Evolutionary conservation across 345 rosid species (phyloP), one percentile per base, ranked within the genome.

Genomic region (Lepidium aucheri): DNA sequence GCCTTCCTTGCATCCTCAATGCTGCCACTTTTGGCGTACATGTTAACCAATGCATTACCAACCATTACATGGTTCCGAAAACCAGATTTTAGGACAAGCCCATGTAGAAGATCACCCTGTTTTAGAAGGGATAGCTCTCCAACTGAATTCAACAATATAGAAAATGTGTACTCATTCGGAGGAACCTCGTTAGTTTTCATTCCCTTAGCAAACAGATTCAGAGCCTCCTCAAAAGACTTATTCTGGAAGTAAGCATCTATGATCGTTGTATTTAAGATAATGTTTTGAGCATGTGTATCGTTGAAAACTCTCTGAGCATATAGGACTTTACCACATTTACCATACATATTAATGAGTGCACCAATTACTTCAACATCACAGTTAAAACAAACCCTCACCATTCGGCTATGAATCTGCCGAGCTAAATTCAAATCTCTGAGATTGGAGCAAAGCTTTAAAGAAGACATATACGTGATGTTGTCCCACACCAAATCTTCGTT

Each of bases 161-260:
- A 83, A 51, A 87, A 81, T 9, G 93, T 84, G 71, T 74, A 81
- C 50, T 87, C 93, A 65, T 92, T 89, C n/a, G 95, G 91, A 16
- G 30, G 73, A 67, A 76, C 36, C 34, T 30, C 78, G 50, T 70
- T 78, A 33, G 28, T 38, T 41, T 73, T 72, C 87, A 85, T 84
- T 1, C 1, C 32, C 72, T 74, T 63, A 8, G 76, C 44, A 74
- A 83, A 80, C 38, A 79, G 68, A 78, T 81, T 77, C 65, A 92
- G 63, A 42, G 84, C 86, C 69, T 87, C 93, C 78, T 89, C 96
- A 30, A 82, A 85, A 74, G 58, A 79, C 36, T 82, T 80, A 74
- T 81, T 79, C 75, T 89, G 96, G 71, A 80, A 85, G 78, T 80
- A 81, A 45, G 85, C 89, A 44, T 84, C 79, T 81, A 85, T 73